A percentile compares a stretch with the other conserved stretches of the same genome.
phyloP scores from a whole-genome alignment of 768 basidiomycete species.

The Brasilioporus rufonigricans region DNA sequence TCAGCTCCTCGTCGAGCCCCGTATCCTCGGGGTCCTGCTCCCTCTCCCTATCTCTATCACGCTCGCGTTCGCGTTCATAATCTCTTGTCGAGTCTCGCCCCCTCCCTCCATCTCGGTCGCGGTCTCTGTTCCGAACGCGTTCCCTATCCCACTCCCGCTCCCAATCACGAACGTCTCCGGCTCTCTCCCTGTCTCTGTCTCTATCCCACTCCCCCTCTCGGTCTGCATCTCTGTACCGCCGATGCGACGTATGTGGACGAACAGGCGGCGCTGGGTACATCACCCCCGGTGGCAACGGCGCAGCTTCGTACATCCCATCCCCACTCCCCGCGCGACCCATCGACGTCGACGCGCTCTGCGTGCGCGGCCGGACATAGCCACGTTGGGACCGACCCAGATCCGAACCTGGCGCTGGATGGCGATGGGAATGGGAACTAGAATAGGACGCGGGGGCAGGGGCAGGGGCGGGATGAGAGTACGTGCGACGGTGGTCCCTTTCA shows the following conservation, averaged over 20 bases:
- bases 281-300: slow-evolving; percentile 28
- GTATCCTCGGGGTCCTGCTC: slow-evolving; percentile 7
- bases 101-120: not conserved
- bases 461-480: not conserved
- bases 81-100: not conserved
- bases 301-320: slow-evolving; percentile 17
- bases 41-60: not conserved
- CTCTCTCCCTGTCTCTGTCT: not conserved
- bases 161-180: not conserved
- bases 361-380: slow-evolving; percentile 6
- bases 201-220: not conserved
- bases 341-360: slow-evolving; percentile 15
- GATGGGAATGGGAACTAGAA: not conserved
- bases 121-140: not conserved
- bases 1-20: slow-evolving; percentile 8
- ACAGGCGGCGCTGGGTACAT: slow-evolving; percentile 26
- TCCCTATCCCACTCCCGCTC: not conserved
- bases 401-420: not conserved
- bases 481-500: slow-evolving; percentile 5
- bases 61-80: not conserved
- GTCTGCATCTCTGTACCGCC: not conserved
- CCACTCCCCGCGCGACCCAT: not conserved
- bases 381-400: not conserved
- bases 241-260: slow-evolving; percentile 27
- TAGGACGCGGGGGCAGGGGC: not conserved